These are phyloP conservation scores for Aspergillus sclerotioniger DNA, from an alignment of 495 filamentous ascomycete species.

Conservation along the genomic window DNA sequence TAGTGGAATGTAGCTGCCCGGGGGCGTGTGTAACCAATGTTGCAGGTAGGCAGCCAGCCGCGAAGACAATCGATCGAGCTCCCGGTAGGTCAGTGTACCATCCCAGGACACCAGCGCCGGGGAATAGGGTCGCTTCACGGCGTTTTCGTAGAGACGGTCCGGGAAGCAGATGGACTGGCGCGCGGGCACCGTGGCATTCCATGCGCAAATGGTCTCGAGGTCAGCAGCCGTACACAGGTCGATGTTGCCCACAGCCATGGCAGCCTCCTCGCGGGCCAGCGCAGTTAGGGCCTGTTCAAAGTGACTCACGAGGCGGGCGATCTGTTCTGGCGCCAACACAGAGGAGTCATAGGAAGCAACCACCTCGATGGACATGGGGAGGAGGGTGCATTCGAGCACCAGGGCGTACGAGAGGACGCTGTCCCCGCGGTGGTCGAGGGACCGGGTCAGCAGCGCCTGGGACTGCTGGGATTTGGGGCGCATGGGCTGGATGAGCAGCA, in stretches of 20 bases:
- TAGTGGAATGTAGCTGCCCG: conserved; percentile 40
- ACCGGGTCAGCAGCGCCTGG: conserved; percentile 14
- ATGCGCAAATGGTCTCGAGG: conserved; percentile 16
- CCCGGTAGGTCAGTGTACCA: conserved; percentile 24
- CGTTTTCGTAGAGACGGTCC: conserved; percentile 25
- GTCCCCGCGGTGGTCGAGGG: conserved; percentile 17
- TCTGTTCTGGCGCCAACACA: conserved; percentile 9
- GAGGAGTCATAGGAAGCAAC: conserved; percentile 19
- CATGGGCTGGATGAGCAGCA: conserved; percentile 48
- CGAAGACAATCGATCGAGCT: conserved; percentile 30
- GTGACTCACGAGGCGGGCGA: conserved; percentile 18
- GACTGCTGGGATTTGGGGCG: conserved; percentile 39
- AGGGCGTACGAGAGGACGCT: conserved; percentile 5
- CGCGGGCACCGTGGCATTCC: conserved; percentile 20
- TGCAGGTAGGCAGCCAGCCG: conserved; percentile 32
- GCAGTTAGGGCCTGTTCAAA: conserved; percentile 22
- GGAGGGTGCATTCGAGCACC: conserved; percentile 18
- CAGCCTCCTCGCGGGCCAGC: conserved; percentile 1
- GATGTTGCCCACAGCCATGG: conserved; percentile 8
- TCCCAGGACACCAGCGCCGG: conserved; percentile 26
- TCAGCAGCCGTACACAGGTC: conserved; percentile 20
- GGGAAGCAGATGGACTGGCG: conserved; percentile 28
- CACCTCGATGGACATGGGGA: background rate
- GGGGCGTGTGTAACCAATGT: conserved; percentile 27
- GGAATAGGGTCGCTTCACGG: conserved; percentile 15